Percentiles rank a stretch among this genome's conserved stretches.
These are phyloP conservation scores for Phaeotremella fagi DNA, from an alignment of 768 basidiomycete species.

Conservation along the genomic window DNA sequence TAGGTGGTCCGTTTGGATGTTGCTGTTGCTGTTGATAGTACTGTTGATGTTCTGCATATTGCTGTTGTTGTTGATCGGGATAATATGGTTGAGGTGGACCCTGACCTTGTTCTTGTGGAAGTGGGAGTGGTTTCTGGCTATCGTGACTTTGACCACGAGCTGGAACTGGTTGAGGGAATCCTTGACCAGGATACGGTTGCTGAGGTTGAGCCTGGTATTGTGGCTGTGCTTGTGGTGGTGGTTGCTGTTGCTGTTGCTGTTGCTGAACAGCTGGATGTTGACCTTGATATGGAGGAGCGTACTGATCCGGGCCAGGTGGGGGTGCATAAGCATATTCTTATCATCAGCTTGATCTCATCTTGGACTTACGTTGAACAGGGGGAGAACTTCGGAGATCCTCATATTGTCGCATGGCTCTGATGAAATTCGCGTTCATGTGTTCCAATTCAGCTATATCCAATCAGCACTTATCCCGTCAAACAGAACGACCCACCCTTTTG, in stretches of 20 bases:
- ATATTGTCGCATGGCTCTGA: constrained; percentile 80
- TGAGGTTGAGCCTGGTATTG: constrained; percentile 17
- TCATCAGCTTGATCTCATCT: constrained; percentile 16
- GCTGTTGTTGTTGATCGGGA: constrained; percentile 39
- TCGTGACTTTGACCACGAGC: constrained; percentile 27
- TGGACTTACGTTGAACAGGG: constrained; percentile 16
- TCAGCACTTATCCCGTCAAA: constrained; percentile 1
- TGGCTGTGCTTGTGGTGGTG: not conserved
- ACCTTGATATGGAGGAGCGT: constrained; percentile 4
- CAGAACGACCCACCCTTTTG: constrained; percentile 59
- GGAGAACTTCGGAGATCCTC: constrained; percentile 78
- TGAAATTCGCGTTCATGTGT: constrained; percentile 89
- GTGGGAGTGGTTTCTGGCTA: constrained; percentile 45
- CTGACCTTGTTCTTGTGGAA: constrained; percentile 25
- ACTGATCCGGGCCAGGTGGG: constrained; percentile 37
- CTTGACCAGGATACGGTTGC: constrained; percentile 18
- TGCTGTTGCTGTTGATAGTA: no score
- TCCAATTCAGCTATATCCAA: constrained; percentile 73
- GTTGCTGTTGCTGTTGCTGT: constrained; percentile 8
- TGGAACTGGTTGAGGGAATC: constrained; percentile 19
- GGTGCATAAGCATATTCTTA: constrained; percentile 35
- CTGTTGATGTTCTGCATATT: no score
- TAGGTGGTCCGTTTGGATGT: constrained; percentile 38
- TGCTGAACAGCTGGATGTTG: constrained; percentile 11
- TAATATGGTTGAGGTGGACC: no score